Evolutionary conservation across 352 stramenopile species (phyloP), one percentile per base, ranked within the genome.

Genomic region (Ochromonadaceae sp.): DNA sequence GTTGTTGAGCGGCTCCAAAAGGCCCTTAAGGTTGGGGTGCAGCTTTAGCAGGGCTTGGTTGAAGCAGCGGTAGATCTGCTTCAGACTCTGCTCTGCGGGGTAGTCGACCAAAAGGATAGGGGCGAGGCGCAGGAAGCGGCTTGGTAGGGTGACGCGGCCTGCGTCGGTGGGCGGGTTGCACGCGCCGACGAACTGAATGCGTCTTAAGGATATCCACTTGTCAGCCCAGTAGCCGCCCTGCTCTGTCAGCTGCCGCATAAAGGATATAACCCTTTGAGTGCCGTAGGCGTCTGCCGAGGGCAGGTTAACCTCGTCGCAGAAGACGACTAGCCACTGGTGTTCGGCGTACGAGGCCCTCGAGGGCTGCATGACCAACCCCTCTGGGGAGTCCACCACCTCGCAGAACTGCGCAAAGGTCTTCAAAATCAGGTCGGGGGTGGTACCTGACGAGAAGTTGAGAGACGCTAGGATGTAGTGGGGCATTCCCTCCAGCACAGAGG

Each of bases 271-370:
- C 35, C 88, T 80, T 76, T 99, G 95, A 7, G 94, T 99, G 34
- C 95, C 95, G 73, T 99, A 99, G 9, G 77, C 76, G 75, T 99
- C 95, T 42, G 52, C 79, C 59, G 94, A 87, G 0, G 95, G 95
- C 49, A 99, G 79, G 76, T 99, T 99, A 66, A 99, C 96, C 80
- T 99, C 95, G 75, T 99, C 95, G 60, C 92, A 99, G 72, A 99
- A 99, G 5, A 99, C 86, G 52, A 99, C 93, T 0, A 99, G 81
- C 92, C 91, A 98, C 68, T 91, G 96, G 63, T 92, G 74, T 20
- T 74, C 66, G 20, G 81, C 90, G 42, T 88, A 39, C 76, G 86
- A 72, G 72, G 90, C 72, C 79, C 85, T 17, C 53, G 66, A 59
- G 38, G 94, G 93, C 53, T 92, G 81, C 36, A 99, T 76, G 28